Percentiles rank a stretch among this genome's conserved stretches.
Conservation (phyloP, 2,329 filamentous ascomycete species). For the Elsinoe necatrix region DNA sequence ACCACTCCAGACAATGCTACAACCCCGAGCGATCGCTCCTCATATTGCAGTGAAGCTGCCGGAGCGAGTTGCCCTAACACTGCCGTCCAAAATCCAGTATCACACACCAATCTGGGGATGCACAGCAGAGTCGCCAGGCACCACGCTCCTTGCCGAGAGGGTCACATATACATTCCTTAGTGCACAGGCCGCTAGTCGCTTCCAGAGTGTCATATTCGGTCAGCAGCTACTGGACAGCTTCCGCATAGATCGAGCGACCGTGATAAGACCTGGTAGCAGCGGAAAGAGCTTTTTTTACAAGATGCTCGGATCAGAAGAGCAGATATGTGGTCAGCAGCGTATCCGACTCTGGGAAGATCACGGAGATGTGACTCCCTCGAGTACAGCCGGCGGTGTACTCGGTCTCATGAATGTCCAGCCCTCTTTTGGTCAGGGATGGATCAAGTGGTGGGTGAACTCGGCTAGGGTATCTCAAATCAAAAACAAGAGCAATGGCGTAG, state of each 20-base stretch:
- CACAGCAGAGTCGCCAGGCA: slow-evolving; percentile 28
- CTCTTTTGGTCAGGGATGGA: slow-evolving; percentile 36
- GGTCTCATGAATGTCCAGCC: slow-evolving; percentile 38
- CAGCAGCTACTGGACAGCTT: slow-evolving; percentile 36
- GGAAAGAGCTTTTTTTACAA: slow-evolving; percentile 32
- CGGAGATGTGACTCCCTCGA: slow-evolving; percentile 25
- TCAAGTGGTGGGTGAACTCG: slow-evolving; percentile 39
- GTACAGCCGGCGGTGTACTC: slow-evolving; percentile 33
- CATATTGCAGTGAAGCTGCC: slow-evolving; percentile 20
- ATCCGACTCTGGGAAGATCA: slow-evolving; percentile 41
- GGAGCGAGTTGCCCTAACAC: slow-evolving; percentile 36
- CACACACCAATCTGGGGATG: slow-evolving; percentile 32
- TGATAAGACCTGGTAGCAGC: slow-evolving; percentile 37
- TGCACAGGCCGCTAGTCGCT: slow-evolving; percentile 30
- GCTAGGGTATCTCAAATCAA: slow-evolving; percentile 31
- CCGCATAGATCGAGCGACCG: slow-evolving; percentile 37
- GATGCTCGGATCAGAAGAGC: slow-evolving; percentile 29
- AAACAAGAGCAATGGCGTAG: slow-evolving; percentile 32
- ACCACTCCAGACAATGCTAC: slow-evolving; percentile 28
- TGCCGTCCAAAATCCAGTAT: slow-evolving; percentile 33
- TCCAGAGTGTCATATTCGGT: slow-evolving; percentile 41
- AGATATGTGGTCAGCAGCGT: slow-evolving; percentile 42
- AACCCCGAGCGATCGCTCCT: not conserved
- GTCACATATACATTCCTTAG: slow-evolving; percentile 37
- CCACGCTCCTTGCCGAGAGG: slow-evolving; percentile 34